Base-by-base conservation (phyloP, 1,139 yeast genomes). In the Kodamaea derodonti region DNA sequence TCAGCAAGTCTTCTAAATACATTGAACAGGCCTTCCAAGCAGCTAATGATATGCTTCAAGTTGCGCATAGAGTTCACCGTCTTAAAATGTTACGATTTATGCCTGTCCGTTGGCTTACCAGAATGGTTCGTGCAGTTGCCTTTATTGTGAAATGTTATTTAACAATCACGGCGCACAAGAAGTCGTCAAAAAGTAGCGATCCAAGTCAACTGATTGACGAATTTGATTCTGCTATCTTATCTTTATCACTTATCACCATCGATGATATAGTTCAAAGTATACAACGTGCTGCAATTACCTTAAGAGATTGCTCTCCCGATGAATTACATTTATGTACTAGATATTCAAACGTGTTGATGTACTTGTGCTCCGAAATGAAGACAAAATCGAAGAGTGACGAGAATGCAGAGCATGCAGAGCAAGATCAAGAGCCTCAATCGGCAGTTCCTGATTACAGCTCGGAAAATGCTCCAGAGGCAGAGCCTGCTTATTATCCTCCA, bases 81-180 rank as follows among this genome's bases (percentile, higher is more conserved):
- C 62, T 82, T 41, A 77, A 75, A 42, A 62, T 81, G 65, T 62
- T 86, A 35, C 67, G 80, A 41, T 84, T 74, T 51, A 86, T 90
- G 79, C 96, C 97, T 0, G 90, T 87, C 11, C 67, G 96, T 43
- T 88, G 96, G 95, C 80, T 84, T 4, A 84, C 88, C 1, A 68
- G 95, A 39, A 79, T 87, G 24, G 90, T 90, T n/a, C 75, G 94
- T 47, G 88, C 96, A 0, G 90, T 87, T 5, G 94, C 95, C 2
- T 90, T 88, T 53, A 74, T 90, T 36, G 95, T 90, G 9, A 88
- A 88, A 54, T 84, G 95, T 51, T 82, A 84, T 48, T 59, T 84
- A 36, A 80, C 88, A 0, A 67, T 83, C 28, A 78, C 85, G 0
- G 78, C 78, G 34, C 62, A 69, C 47, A 58, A 58, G 35, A 43